phyloP scores from a whole-genome alignment of 208 protist genomes.

The Leishmania tropica region DNA sequence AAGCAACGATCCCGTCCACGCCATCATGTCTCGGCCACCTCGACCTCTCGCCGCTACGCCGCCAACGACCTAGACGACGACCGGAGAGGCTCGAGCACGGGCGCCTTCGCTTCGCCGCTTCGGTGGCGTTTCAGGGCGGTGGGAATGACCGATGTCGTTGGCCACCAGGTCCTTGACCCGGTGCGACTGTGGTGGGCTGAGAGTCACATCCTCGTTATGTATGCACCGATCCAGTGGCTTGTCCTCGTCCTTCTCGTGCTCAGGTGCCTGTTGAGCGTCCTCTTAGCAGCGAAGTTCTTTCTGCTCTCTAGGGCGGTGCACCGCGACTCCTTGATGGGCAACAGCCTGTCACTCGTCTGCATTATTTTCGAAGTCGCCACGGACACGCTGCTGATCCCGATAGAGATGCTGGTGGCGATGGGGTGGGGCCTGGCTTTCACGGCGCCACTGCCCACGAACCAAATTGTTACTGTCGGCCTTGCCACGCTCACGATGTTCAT shows the following conservation, averaged over 20 bases:
- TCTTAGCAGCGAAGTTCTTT: conserved; percentile 36
- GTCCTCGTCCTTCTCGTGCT: conserved; percentile 37
- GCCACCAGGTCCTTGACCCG: not conserved
- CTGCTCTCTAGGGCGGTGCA: conserved; percentile 11
- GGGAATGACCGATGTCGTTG: not conserved
- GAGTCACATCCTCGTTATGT: conserved; percentile 49
- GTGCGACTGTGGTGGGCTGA: conserved; percentile 25
- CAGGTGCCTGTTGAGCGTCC: conserved; percentile 38
- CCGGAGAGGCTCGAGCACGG: not conserved
- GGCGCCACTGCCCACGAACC: conserved; percentile 22
- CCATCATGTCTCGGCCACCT: not conserved
- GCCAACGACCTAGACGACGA: not conserved
- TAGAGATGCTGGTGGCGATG: conserved; percentile 56
- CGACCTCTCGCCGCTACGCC: not conserved
- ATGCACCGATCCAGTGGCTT: conserved; percentile 61
- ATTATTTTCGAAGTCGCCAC: conserved; percentile 32
- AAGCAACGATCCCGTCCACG: not conserved
- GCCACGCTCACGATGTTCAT: conserved; percentile 40
- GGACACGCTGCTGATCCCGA: conserved; percentile 35
- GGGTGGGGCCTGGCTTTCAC: conserved; percentile 70
- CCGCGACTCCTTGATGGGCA: not conserved
- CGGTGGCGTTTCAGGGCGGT: not conserved
- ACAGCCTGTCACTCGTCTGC: conserved; percentile 24
- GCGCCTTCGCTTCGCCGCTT: not conserved
- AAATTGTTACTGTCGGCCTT: conserved; percentile 39